A percentile compares a stretch with the other conserved stretches of the same genome.
Conservation (phyloP, 352 stramenopile genomes). For the Phytophthora fragariae region DNA sequence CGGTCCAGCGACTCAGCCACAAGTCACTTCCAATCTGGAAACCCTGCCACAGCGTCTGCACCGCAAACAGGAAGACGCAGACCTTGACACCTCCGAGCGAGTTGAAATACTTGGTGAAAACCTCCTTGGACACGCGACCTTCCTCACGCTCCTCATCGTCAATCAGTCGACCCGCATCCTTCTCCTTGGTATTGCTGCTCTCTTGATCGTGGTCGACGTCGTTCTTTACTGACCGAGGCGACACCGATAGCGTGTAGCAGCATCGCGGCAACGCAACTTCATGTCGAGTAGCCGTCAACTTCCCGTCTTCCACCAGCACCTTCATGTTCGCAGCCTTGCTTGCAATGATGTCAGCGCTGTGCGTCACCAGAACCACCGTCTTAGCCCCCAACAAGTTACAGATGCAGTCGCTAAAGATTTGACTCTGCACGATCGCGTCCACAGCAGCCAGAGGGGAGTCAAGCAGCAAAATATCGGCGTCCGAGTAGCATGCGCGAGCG, state of each 20-base stretch:
- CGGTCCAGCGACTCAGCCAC: constrained; percentile 52
- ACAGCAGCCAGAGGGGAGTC: constrained; percentile 94
- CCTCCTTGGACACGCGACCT: constrained; percentile 49
- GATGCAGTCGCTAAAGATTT: constrained; percentile 80
- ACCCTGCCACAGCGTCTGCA: constrained; percentile 45
- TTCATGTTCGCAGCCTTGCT: constrained; percentile 38
- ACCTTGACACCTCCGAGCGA: constrained; percentile 45
- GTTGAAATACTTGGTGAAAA: constrained; percentile 55
- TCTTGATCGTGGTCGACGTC: constrained; percentile 8
- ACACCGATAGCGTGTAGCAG: constrained; percentile 17
- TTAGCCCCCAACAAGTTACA: constrained; percentile 46
- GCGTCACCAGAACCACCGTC: constrained; percentile 92
- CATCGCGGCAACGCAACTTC: constrained; percentile 10
- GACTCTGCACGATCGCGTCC: constrained; percentile 93
- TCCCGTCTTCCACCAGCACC: constrained; percentile 37
- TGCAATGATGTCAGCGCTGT: constrained; percentile 78
- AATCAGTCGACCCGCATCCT: constrained; percentile 32
- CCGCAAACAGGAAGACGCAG: constrained; percentile 24
- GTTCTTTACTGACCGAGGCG: not conserved
- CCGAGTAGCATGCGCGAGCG: constrained; percentile 68
- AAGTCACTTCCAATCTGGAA: constrained; percentile 46
- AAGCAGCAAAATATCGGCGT: constrained; percentile 80
- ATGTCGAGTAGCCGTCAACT: constrained; percentile 24
- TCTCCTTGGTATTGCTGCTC: constrained; percentile 2
- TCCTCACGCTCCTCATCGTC: constrained; percentile 52